A percentile compares a stretch with the other conserved stretches of the same genome.
These are phyloP conservation scores for Neurospora cerealis DNA, from an alignment of 495 filamentous ascomycete species.

Conservation along the genomic window DNA sequence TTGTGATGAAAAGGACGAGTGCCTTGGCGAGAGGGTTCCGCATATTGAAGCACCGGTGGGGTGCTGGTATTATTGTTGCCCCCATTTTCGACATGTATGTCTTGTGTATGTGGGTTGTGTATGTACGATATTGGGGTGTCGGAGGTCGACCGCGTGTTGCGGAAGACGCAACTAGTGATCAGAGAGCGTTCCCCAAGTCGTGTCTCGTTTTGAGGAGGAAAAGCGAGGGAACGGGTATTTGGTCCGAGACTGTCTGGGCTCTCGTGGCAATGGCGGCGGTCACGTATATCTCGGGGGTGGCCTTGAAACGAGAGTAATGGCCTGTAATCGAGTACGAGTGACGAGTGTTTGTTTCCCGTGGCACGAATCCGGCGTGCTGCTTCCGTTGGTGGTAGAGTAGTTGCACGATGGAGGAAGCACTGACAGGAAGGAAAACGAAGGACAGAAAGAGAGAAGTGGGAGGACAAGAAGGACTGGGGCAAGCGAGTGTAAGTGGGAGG, in stretches of 20 bases:
- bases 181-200: background rate
- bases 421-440: background rate
- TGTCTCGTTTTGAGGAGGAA: background rate
- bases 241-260: background rate
- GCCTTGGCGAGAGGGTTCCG: conserved; percentile 34
- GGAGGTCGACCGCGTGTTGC: background rate
- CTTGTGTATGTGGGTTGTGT: background rate
- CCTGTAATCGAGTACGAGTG: background rate
- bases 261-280: background rate
- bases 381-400: background rate
- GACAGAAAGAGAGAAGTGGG: background rate
- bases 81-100: conserved; percentile 22
- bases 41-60: conserved; percentile 34
- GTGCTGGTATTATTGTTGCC: conserved; percentile 21
- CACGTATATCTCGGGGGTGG: background rate
- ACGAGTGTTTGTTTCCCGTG: background rate
- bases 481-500: background rate
- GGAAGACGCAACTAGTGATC: background rate
- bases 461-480: background rate
- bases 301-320: background rate
- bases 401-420: background rate
- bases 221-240: background rate
- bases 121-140: background rate
- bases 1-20: conserved; percentile 23
- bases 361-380: background rate